These are phyloP conservation scores for Physcomitrellopsis africana DNA, from an alignment of 225 moss, liverwort and hornwort species.

Conservation along the genomic window DNA sequence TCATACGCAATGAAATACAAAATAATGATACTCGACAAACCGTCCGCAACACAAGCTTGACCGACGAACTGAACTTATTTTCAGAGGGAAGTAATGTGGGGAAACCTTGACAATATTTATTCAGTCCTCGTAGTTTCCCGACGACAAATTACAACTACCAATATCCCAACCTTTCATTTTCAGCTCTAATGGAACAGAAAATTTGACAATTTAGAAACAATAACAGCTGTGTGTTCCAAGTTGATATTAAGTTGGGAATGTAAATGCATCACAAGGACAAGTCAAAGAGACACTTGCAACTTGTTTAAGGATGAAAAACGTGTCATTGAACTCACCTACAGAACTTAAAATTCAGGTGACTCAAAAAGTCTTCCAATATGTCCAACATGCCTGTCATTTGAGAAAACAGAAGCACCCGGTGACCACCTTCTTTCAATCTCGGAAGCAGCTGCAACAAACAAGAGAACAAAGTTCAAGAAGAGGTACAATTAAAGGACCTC, in stretches of 20 bases:
- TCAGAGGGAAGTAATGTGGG: constrained; percentile 9
- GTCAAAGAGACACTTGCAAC: constrained; percentile 7
- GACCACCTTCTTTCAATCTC: constrained; percentile 65
- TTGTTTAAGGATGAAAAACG: not conserved
- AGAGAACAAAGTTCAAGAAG: constrained; percentile 19
- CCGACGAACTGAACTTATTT: constrained; percentile 17
- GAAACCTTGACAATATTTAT: constrained; percentile 2
- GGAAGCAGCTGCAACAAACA: constrained; percentile 71
- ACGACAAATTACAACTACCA: constrained; percentile 14
- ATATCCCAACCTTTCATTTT: constrained; percentile 6
- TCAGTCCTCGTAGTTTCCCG: not conserved
- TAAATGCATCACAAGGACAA: constrained; percentile 2
- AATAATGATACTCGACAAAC: not conserved
- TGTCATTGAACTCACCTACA: constrained; percentile 58
- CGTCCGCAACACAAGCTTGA: constrained; percentile 10
- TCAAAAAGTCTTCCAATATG: constrained; percentile 84
- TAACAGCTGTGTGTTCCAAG: not conserved
- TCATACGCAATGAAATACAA: constrained; percentile 13
- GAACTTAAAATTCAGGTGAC: constrained; percentile 53
- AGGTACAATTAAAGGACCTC: not conserved
- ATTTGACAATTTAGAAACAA: not conserved
- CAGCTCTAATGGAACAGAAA: not conserved
- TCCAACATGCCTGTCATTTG: constrained; percentile 83
- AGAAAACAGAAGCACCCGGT: constrained; percentile 78
- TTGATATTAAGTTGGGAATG: not conserved